These are phyloP conservation scores for Leccinum holopus DNA, from an alignment of 1,284 basidiomycete species.

Conservation along the genomic window DNA sequence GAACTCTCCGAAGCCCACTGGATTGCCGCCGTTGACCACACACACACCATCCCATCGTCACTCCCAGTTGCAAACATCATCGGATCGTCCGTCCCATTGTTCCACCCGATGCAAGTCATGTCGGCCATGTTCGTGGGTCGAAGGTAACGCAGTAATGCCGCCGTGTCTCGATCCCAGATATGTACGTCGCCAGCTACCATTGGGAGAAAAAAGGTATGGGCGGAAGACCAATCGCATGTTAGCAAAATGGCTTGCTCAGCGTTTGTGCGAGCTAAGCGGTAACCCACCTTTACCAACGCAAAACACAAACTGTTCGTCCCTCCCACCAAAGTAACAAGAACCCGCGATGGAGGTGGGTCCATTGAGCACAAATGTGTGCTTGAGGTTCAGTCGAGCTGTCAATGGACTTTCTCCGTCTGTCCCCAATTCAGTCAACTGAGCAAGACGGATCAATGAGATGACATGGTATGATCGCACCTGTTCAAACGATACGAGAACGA, in stretches of 20 bases:
- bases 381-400: conserved; percentile 48
- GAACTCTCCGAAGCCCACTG: too few species aligned
- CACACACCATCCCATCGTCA: too few species aligned
- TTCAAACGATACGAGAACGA: conserved; percentile 57
- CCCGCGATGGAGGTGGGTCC: conserved; percentile 71
- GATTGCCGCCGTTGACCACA: too few species aligned
- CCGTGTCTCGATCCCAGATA: conserved; percentile 40
- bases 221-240: neutral
- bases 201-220: neutral
- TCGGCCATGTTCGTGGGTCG: too few species aligned
- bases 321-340: conserved; percentile 75
- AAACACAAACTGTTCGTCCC: conserved; percentile 69
- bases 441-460: neutral
- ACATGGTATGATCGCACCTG: conserved; percentile 44
- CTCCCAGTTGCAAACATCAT: too few species aligned
- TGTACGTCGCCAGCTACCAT: conserved; percentile 76
- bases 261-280: neutral
- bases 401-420: conserved; percentile 31
- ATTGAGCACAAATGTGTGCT: conserved; percentile 72
- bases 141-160: too few species aligned
- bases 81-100: too few species aligned
- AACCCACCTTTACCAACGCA: conserved; percentile 70
- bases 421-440: neutral
- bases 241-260: neutral
- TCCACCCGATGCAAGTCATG: too few species aligned